phyloP scores from a whole-genome alignment of 2,329 filamentous ascomycete species.

The Seiridium cupressi region DNA sequence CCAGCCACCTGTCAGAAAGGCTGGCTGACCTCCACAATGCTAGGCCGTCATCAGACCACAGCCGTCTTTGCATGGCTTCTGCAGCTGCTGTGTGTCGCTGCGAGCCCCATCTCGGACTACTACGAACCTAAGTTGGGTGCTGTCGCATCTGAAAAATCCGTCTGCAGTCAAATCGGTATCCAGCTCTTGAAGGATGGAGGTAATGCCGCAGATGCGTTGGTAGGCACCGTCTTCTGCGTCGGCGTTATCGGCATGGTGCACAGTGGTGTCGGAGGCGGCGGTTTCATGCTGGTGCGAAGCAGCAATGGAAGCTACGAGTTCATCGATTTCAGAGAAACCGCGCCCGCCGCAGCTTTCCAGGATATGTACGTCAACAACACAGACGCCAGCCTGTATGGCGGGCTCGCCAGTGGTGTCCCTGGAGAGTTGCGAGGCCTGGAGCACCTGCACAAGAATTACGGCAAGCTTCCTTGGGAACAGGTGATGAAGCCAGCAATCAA shows the following conservation, averaged over 20 bases:
- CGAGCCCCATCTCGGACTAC: neutral
- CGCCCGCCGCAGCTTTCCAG: slow-evolving; percentile 73
- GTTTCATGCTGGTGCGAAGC: slow-evolving; percentile 80
- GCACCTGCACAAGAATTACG: slow-evolving; percentile 69
- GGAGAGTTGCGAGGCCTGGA: slow-evolving; percentile 73
- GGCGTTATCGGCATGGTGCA: slow-evolving; percentile 78
- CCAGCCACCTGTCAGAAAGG: neutral
- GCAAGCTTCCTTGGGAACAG: slow-evolving; percentile 60
- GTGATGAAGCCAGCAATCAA: slow-evolving; percentile 70
- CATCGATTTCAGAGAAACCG: slow-evolving; percentile 83
- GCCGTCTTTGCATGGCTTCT: neutral
- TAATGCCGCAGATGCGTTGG: slow-evolving; percentile 74
- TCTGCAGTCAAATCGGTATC: slow-evolving; percentile 69
- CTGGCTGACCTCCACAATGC: neutral
- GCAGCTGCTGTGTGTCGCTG: neutral
- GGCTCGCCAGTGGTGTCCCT: slow-evolving; percentile 68
- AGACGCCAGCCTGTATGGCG: slow-evolving; percentile 62
- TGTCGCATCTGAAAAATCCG: slow-evolving; percentile 66
- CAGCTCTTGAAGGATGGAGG: slow-evolving; percentile 58
- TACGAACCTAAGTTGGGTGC: slow-evolving; percentile 48
- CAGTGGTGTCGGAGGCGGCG: slow-evolving; percentile 82
- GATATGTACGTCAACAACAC: slow-evolving; percentile 78
- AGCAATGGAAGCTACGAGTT: slow-evolving; percentile 74
- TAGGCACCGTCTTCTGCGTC: slow-evolving; percentile 73
- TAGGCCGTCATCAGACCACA: neutral